phyloP scores from a whole-genome alignment of 1,284 basidiomycete species.

The Apiotrichum montevideense region DNA sequence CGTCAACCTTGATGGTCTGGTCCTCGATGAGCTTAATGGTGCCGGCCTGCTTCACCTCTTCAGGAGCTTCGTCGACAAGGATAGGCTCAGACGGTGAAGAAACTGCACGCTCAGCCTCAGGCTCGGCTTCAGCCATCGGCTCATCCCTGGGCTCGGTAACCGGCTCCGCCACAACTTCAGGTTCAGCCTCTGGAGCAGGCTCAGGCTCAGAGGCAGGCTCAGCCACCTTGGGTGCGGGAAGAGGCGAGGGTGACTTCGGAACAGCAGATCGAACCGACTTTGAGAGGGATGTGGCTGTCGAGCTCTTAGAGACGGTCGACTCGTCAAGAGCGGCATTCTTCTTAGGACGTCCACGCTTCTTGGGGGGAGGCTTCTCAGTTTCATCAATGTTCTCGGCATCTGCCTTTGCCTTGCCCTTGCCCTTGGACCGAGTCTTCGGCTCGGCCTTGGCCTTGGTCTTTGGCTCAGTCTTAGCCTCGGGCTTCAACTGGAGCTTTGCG shows the following conservation, averaged over 20 bases:
- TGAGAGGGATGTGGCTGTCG: background rate
- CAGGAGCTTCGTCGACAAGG: background rate
- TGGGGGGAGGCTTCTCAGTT: background rate
- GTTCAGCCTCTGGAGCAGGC: slow-evolving; percentile 1
- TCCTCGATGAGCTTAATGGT: background rate
- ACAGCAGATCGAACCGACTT: background rate
- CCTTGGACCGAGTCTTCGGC: slow-evolving; percentile 15
- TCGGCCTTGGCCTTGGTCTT: slow-evolving; percentile 10
- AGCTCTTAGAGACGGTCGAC: background rate
- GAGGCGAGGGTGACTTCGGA: slow-evolving; percentile 4
- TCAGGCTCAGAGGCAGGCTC: background rate
- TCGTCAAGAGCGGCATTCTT: slow-evolving; percentile 4
- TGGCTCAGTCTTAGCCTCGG: background rate
- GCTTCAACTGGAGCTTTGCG: slow-evolving; percentile 7
- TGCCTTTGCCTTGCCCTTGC: slow-evolving; percentile 7
- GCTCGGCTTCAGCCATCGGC: background rate
- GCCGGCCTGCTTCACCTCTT: background rate
- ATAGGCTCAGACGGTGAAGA: background rate
- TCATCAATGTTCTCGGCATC: background rate
- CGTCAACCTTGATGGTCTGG: background rate
- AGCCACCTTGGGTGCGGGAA: background rate
- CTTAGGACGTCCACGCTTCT: slow-evolving; percentile 16
- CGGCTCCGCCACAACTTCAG: background rate
- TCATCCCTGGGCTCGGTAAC: slow-evolving; percentile 1
- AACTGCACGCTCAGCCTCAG: background rate